Percentiles rank a stretch among this genome's conserved stretches.
These are phyloP conservation scores for Hyaloperonospora brassicae DNA, from an alignment of 352 stramenopile species.

Conservation along the genomic window DNA sequence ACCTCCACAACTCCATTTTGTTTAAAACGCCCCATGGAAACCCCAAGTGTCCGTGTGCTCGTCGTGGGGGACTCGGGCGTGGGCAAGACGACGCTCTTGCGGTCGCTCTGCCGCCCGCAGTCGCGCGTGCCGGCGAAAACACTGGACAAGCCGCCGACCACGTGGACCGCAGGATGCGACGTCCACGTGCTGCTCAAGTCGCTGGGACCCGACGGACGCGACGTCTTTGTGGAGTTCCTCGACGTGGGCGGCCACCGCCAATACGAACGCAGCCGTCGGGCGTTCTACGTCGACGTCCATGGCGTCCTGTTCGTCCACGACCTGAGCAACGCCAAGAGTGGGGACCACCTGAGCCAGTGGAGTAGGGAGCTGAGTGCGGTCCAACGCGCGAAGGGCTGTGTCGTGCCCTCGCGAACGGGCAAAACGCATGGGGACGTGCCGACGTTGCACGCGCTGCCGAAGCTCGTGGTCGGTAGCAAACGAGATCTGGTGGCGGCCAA, in stretches of 20 bases:
- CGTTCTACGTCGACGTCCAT: conserved; percentile 81
- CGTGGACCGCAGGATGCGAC: conserved; percentile 80
- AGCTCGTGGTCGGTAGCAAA: conserved; percentile 81
- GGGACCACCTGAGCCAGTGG: conserved; percentile 62
- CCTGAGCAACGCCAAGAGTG: conserved; percentile 65
- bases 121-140: conserved; percentile 2
- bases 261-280: conserved; percentile 68
- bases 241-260: conserved; percentile 76
- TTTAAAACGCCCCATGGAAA: conserved; percentile 44
- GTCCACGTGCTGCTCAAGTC: conserved; percentile 57
- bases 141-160: conserved; percentile 19
- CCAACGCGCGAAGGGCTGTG: conserved; percentile 49
- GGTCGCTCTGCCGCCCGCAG: conserved; percentile 44
- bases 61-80: conserved; percentile 83
- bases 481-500: conserved; percentile 37
- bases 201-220: conserved; percentile 18
- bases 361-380: conserved; percentile 36
- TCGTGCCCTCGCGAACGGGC: conserved; percentile 29
- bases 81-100: conserved; percentile 73
- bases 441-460: conserved; percentile 45
- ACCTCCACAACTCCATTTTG: neutral
- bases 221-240: conserved; percentile 77
- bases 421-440: conserved; percentile 24
- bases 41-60: conserved; percentile 60
- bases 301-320: conserved; percentile 80